Percentiles rank a stretch among this genome's conserved stretches.
phyloP scores from a whole-genome alignment of 179 eudicot genomes.

The Silene vulgaris region DNA sequence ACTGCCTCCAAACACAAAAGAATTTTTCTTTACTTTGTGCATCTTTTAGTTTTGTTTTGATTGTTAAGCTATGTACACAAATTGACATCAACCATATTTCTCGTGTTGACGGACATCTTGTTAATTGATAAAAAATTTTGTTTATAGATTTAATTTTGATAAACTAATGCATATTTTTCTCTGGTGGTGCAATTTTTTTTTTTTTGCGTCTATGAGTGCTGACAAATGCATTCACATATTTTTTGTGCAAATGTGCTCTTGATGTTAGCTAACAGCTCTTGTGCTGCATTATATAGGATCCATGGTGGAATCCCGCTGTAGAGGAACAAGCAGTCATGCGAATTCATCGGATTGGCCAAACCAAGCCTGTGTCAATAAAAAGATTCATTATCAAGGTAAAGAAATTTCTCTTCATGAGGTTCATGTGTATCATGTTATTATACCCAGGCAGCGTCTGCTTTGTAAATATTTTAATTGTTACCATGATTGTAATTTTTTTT shows the following conservation, averaged over 20 bases:
- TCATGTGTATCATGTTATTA: neutral
- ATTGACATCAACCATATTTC: neutral
- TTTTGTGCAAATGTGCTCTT: too few relatives aligned
- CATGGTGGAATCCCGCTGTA: constrained; percentile 99
- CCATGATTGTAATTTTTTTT: too few relatives aligned
- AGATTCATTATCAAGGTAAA: constrained; percentile 88
- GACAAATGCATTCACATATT: too few relatives aligned
- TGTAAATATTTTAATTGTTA: too few relatives aligned
- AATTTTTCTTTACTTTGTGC: neutral
- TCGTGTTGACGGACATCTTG: neutral
- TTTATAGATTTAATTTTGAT: too few relatives aligned
- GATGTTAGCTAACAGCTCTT: neutral
- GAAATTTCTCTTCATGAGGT: neutral
- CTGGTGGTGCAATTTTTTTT: too few relatives aligned
- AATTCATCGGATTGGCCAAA: constrained; percentile 98
- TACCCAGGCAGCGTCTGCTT: too few relatives aligned
- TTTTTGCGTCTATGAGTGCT: too few relatives aligned
- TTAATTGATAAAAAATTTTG: too few relatives aligned
- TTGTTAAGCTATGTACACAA: neutral
- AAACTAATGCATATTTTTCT: too few relatives aligned
- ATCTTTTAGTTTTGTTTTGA: neutral
- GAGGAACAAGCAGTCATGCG: constrained; percentile 99
- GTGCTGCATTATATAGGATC: constrained; percentile 53
- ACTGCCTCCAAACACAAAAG: neutral
- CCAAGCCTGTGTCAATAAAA: constrained; percentile 64